Base-by-base conservation (phyloP, 192 early-diverging fungal species). In the Rhizoclosmatium globosum region DNA sequence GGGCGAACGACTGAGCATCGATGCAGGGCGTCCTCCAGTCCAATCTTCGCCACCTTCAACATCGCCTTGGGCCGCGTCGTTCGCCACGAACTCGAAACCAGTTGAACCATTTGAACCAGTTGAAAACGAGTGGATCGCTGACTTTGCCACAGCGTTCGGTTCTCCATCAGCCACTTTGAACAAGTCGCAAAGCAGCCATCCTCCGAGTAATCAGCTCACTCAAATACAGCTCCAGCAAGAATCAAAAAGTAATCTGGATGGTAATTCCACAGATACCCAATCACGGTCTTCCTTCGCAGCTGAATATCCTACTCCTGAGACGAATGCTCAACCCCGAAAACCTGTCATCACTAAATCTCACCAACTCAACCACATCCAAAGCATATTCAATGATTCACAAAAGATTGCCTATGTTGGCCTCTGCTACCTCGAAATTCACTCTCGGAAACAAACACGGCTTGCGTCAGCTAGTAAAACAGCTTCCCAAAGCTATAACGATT, bases 391-490 rank as follows among this genome's bases (percentile, higher is more conserved):
- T 0, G 94, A 98, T 19, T 88, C 91, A 0, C 95, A 98, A 79
- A 96, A 95, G 71, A 93, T 98, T 76, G 96, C 95, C 2, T 98
- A 98, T 81, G 95, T 95, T 0, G 94, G 95, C 11, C 85, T 98
- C 1, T 94, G 94, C 60, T 92, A 93, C 62, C 87, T 98, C 4
- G 85, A 92, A 38, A 71, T 71, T 38, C 69, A 71, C 69, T 17
- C 47, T 4, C 13, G 13, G 0, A 56, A 39, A 31, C 47, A 71
- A 31, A n/a, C 17, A n/a, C 69, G 69, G 13, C 31, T 39, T 45
- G 11, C 70, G 47, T n/a, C 50, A 17, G 42, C 67, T 1, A 15
- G 43, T 41, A 68, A 68, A 7, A 4, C 6, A 4, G 60, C 60
- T 23, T 7, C 9, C 4, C 60, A 62, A 21, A 62, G 60, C 60